A percentile compares a stretch with the other conserved stretches of the same genome.
Conservation (phyloP, 345 rosid species). For the Sapria himalayana region DNA sequence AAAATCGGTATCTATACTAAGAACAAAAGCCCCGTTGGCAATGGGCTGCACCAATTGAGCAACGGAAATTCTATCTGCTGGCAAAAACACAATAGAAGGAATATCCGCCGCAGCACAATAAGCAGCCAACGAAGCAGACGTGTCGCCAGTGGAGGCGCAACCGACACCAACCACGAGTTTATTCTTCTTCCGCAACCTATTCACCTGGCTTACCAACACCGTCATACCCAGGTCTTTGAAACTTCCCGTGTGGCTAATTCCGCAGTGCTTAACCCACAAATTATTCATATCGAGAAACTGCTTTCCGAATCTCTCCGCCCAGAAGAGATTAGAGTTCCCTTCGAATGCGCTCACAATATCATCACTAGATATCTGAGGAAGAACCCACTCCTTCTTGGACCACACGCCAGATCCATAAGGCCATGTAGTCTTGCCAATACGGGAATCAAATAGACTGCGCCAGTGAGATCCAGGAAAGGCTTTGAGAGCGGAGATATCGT, state of each 20-base stretch:
- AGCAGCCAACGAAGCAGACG: conserved; percentile 76
- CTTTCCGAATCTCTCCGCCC: conserved; percentile 84
- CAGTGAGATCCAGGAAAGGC: conserved; percentile 51
- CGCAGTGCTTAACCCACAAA: conserved; percentile 89
- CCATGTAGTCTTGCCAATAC: conserved; percentile 67
- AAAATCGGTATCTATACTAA: conserved; percentile 76
- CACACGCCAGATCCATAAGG: conserved; percentile 83
- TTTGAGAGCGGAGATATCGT: conserved; percentile 54
- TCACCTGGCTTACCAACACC: conserved; percentile 80
- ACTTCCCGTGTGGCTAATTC: conserved; percentile 83
- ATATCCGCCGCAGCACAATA: conserved; percentile 82
- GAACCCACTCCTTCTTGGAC: conserved; percentile 89
- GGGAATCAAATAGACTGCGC: conserved; percentile 67
- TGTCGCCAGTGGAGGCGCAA: conserved; percentile 87
- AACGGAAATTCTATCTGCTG: conserved; percentile 71
- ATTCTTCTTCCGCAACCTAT: conserved; percentile 50
- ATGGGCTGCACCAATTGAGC: conserved; percentile 90
- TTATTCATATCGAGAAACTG: conserved; percentile 58
- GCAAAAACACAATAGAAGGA: conserved; percentile 74
- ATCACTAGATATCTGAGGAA: conserved; percentile 61
- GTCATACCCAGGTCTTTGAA: conserved; percentile 92
- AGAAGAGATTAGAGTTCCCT: conserved; percentile 74
- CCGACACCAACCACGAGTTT: conserved; percentile 71
- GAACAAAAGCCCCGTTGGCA: conserved; percentile 78
- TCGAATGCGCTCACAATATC: conserved; percentile 82